Evolutionary conservation across 352 stramenopile species (phyloP).

Genomic region (Peronospora belbahrii): DNA sequence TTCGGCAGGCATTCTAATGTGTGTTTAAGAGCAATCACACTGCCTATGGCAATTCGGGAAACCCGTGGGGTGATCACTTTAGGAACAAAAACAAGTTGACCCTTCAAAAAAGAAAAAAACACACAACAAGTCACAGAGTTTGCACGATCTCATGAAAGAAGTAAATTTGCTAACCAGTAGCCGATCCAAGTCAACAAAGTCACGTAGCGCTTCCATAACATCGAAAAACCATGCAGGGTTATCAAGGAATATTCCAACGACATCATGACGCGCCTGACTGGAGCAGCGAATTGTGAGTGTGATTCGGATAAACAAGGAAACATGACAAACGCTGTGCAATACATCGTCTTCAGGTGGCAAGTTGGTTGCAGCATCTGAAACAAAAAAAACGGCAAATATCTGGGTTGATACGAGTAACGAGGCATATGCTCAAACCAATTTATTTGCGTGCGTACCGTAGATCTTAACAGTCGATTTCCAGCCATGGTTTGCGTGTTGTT

Average conservation of each 20-base stretch:
- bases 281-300: conserved; percentile 1
- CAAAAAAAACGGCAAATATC: conserved; percentile 5
- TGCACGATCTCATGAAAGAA: neutral
- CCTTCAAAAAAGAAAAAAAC: conserved; percentile 23
- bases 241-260: conserved; percentile 64
- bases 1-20: conserved; percentile 60
- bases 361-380: conserved; percentile 75
- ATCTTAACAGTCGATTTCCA: conserved; percentile 66
- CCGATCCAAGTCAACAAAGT: conserved; percentile 68
- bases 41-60: conserved; percentile 65
- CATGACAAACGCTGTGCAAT: conserved; percentile 1
- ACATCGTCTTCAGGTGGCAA: conserved; percentile 79
- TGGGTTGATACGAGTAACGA: neutral
- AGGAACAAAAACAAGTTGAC: conserved; percentile 68
- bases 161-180: conserved; percentile 39
- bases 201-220: conserved; percentile 56
- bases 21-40: conserved; percentile 80
- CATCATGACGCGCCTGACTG: conserved; percentile 60
- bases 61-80: conserved; percentile 65
- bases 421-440: neutral
- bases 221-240: conserved; percentile 83
- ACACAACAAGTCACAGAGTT: neutral
- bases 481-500: conserved; percentile 74
- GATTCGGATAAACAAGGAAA: neutral
- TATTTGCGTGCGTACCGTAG: conserved; percentile 33